These are phyloP conservation scores for Mucor lusitanicus DNA, from an alignment of 371 early-diverging fungal species.

Conservation along the genomic window DNA sequence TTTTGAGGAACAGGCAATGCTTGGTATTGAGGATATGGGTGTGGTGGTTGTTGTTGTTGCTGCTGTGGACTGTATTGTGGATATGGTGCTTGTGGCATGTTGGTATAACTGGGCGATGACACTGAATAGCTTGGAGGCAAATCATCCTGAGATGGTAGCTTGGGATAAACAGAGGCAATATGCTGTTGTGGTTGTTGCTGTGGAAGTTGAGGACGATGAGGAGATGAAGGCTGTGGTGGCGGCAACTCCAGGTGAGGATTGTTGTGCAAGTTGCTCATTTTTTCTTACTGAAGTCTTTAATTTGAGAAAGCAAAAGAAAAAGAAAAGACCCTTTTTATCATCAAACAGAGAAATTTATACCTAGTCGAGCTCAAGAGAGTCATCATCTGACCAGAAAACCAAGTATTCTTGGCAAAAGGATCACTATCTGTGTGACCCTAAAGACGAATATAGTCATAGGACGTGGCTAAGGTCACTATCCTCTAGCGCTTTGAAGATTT, in stretches of 20 bases:
- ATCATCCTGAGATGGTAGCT: conserved; percentile 9
- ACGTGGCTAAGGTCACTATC: neutral
- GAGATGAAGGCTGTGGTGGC: neutral
- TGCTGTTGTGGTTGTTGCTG: neutral
- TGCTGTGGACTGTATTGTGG: neutral
- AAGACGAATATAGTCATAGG: neutral
- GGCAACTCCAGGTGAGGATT: conserved; percentile 12
- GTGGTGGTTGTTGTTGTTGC: neutral
- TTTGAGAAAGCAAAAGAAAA: neutral
- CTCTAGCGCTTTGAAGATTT: neutral
- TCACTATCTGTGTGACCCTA: neutral
- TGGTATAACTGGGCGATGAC: neutral
- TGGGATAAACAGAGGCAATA: conserved; percentile 8
- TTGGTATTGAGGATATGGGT: neutral
- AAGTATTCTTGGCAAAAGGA: conserved; percentile 2
- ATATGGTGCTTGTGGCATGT: conserved; percentile 6
- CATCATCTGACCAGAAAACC: conserved; percentile 3
- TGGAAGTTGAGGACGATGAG: neutral
- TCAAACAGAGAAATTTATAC: neutral
- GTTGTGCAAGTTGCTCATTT: conserved; percentile 7
- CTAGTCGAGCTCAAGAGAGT: neutral
- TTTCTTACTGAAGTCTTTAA: neutral
- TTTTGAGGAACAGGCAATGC: neutral
- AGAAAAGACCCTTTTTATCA: neutral
- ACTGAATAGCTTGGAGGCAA: conserved; percentile 3